Evolutionary conservation across 768 basidiomycete species (phyloP), one percentile per base, ranked within the genome.

Genomic region (Tulasnella sp.): DNA sequence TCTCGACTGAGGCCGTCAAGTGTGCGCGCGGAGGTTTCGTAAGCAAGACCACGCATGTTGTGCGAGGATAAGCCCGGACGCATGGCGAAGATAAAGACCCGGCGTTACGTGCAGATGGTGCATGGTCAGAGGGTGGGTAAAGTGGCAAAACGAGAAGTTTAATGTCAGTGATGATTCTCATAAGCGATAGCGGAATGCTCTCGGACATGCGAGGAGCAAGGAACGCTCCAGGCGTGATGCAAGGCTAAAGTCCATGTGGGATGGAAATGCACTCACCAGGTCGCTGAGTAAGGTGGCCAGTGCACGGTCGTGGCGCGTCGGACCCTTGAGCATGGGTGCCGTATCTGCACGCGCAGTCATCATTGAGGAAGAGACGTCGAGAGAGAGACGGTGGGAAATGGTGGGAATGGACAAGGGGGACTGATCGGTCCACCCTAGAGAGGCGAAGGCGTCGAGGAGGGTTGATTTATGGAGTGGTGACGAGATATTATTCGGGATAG

Each of bases 191-290:
- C 27, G 43, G 27, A 31, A 4, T 11, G 12, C 11, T 46, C 25
- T n/a, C n/a, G n/a, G n/a, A n/a, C n/a, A n/a, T n/a, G n/a, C n/a
- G n/a, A n/a, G n/a, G n/a, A n/a, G n/a, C n/a, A n/a, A n/a, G n/a
- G n/a, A n/a, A n/a, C n/a, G n/a, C n/a, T n/a, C n/a, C n/a, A n/a
- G n/a, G n/a, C n/a, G n/a, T n/a, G n/a, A n/a, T n/a, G n/a, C n/a
- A n/a, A n/a, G n/a, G n/a, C n/a, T n/a, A n/a, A n/a, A n/a, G n/a
- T n/a, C n/a, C n/a, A n/a, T n/a, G n/a, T n/a, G n/a, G 27, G 27
- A 48, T 32, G 46, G 14, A 11, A 45, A 45, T 23, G 46, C 46
- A 48, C 46, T 48, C 46, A 48, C 46, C 46, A 48, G 34, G 34
- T 48, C 46, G 23, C 46, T 32, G 27, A 48, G 46, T 17, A 48